Evolutionary conservation across 2,329 filamentous ascomycete genomes (phyloP).

Genomic region (Fonsecaea erecta): DNA sequence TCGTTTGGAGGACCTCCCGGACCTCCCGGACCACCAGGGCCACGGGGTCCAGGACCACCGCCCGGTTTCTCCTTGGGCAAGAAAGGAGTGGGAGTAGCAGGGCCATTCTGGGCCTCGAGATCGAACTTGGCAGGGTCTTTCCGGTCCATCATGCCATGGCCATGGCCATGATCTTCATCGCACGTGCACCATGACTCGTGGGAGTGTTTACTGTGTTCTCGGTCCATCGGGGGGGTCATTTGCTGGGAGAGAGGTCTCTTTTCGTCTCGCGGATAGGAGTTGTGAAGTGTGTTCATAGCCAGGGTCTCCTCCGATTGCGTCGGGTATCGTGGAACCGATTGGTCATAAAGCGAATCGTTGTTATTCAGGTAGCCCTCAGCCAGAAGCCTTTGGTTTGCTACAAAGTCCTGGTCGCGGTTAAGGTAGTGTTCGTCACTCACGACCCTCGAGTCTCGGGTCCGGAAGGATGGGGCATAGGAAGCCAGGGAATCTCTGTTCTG

Average conservation of each 20-base stretch:
- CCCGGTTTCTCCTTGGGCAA: conserved; percentile 33
- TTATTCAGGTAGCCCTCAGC: conserved; percentile 38
- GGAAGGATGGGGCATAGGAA: conserved; percentile 38
- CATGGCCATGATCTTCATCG: conserved; percentile 38
- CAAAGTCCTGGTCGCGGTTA: conserved; percentile 35
- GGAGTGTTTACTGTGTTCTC: conserved; percentile 35
- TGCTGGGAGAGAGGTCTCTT: conserved; percentile 33
- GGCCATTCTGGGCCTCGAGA: conserved; percentile 36
- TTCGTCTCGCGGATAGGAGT: conserved; percentile 34
- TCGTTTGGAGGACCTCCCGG: conserved; percentile 24
- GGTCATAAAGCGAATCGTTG: conserved; percentile 36
- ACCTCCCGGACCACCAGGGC: conserved; percentile 23
- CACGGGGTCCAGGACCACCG: conserved; percentile 19
- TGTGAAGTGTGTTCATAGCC: conserved; percentile 32
- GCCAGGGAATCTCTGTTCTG: conserved; percentile 35
- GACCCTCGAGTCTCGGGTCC: conserved; percentile 36
- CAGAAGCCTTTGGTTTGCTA: conserved; percentile 38
- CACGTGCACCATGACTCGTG: conserved; percentile 39
- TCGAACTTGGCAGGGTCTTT: conserved; percentile 36
- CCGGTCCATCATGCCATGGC: conserved; percentile 33
- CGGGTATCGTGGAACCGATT: conserved; percentile 32
- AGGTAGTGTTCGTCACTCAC: conserved; percentile 36
- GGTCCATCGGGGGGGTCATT: conserved; percentile 31
- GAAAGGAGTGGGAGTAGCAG: conserved; percentile 35
- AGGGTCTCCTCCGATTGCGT: conserved; percentile 37